Conservation (phyloP, 768 basidiomycete species). For the Tylopilus rubrobrunneus region DNA sequence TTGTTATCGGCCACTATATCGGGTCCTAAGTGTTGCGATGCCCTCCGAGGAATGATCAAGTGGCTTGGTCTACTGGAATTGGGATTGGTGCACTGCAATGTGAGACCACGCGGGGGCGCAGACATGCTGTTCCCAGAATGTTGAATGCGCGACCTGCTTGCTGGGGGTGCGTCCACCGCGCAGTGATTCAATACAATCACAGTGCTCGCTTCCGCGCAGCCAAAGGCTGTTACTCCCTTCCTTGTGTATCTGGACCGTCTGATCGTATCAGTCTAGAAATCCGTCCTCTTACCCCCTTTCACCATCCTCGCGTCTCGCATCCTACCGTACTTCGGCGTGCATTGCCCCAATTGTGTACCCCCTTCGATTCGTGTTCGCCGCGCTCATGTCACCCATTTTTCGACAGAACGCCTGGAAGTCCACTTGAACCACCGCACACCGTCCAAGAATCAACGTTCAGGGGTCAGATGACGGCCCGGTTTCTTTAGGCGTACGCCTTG, state of each 20-base stretch:
- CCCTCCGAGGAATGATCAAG: constrained; percentile 29
- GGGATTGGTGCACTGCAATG: constrained; percentile 42
- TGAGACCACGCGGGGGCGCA: constrained; percentile 37
- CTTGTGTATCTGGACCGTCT: constrained; percentile 7
- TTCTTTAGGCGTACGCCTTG: constrained; percentile 7
- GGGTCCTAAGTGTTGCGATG: constrained; percentile 31
- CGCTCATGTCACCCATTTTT: constrained; percentile 20
- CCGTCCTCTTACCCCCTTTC: constrained; percentile 27
- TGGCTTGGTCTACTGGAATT: constrained; percentile 33
- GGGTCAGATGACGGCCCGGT: constrained; percentile 12
- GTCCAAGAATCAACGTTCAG: constrained; percentile 1
- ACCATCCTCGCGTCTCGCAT: constrained; percentile 32
- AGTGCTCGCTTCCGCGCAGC: neutral
- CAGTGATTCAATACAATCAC: constrained; percentile 18
- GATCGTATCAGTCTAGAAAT: constrained; percentile 17
- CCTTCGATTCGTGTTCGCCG: constrained; percentile 15
- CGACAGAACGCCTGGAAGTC: constrained; percentile 9
- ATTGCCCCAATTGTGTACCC: constrained; percentile 13
- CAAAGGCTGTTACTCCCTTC: constrained; percentile 8
- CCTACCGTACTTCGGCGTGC: constrained; percentile 35
- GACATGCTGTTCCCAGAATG: constrained; percentile 43
- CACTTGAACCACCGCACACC: constrained; percentile 16
- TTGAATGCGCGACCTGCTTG: constrained; percentile 36
- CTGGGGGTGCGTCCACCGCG: constrained; percentile 30
- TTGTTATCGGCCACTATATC: constrained; percentile 47